Evolutionary conservation across 2,329 filamentous ascomycete genomes (phyloP).

Genomic region (Triangularia setosa): DNA sequence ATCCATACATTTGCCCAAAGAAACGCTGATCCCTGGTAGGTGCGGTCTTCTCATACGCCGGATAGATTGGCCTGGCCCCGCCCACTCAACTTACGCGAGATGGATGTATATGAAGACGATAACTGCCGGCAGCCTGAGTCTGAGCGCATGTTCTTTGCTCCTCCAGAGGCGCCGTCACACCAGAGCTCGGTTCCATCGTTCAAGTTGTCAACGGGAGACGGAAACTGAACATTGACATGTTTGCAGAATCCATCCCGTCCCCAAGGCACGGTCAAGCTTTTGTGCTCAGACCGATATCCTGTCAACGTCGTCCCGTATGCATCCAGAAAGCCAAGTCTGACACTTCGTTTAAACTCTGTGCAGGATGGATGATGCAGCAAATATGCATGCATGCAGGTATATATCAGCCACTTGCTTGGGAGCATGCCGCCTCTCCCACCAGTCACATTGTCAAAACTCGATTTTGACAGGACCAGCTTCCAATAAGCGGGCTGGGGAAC

Average conservation of each 20-base stretch:
- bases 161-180: background rate
- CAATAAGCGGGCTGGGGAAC: background rate
- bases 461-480: background rate
- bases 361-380: background rate
- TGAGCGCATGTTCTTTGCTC: background rate
- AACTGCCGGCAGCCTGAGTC: conserved; percentile 7
- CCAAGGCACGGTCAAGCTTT: background rate
- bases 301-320: background rate
- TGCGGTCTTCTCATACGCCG: background rate
- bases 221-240: background rate
- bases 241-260: background rate
- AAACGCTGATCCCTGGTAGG: background rate
- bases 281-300: background rate
- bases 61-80: conserved; percentile 3
- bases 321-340: background rate
- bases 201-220: background rate
- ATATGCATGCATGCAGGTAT: background rate
- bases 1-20: background rate
- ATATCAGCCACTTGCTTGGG: conserved; percentile 4
- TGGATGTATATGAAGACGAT: background rate
- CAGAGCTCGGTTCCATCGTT: background rate
- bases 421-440: background rate
- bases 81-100: background rate
- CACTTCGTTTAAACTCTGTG: background rate
- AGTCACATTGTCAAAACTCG: background rate